phyloP scores from a whole-genome alignment of 1,284 basidiomycete species.

The Ustilago nuda region DNA sequence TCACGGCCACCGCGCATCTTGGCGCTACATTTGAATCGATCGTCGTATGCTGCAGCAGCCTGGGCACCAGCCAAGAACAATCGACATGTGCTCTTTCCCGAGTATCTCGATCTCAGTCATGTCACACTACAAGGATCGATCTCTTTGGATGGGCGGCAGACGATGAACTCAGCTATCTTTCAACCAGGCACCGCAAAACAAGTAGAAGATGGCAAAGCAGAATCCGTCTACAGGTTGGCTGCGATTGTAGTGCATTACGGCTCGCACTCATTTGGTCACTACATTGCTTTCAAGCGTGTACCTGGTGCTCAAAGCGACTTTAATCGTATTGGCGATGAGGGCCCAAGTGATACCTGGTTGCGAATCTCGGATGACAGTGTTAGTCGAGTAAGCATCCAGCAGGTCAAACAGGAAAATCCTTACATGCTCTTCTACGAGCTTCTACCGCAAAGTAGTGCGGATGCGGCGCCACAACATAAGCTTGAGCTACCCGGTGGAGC shows the following conservation, averaged over 20 bases:
- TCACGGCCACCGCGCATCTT: conserved; percentile 59
- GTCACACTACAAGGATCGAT: conserved; percentile 56
- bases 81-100: conserved; percentile 57
- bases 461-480: conserved; percentile 4
- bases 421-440: conserved; percentile 67
- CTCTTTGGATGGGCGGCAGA: conserved; percentile 28
- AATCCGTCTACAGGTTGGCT: conserved; percentile 48
- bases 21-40: conserved; percentile 64
- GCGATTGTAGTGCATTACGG: conserved; percentile 67
- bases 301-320: neutral
- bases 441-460: conserved; percentile 9
- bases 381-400: conserved; percentile 35
- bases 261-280: conserved; percentile 66
- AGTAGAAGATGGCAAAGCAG: conserved; percentile 1
- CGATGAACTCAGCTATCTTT: conserved; percentile 21
- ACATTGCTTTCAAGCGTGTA: conserved; percentile 61
- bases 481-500: conserved; percentile 21
- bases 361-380: conserved; percentile 66
- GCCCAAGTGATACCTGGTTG: conserved; percentile 46
- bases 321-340: conserved; percentile 10
- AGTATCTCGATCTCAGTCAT: conserved; percentile 57
- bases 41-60: conserved; percentile 46
- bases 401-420: conserved; percentile 64
- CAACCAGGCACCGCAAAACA: neutral
- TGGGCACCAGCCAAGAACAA: conserved; percentile 65